phyloP scores from a whole-genome alignment of 495 filamentous ascomycete species.

The Durotheca rogersii region DNA sequence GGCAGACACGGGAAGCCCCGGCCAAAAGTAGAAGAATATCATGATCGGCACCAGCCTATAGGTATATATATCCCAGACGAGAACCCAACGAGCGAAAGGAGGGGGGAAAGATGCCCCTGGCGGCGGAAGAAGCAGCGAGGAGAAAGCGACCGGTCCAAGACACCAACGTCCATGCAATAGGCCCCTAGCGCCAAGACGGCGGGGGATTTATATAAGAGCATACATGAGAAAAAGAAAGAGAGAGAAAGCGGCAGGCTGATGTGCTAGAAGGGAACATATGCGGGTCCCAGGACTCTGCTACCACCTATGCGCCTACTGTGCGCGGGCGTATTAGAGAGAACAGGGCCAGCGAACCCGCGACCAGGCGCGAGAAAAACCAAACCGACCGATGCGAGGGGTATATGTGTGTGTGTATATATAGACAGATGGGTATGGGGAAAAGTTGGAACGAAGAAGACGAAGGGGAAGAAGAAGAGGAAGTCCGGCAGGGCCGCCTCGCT shows the following conservation, averaged over 20 bases:
- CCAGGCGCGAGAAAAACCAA: too few relatives aligned
- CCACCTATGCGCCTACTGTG: not conserved
- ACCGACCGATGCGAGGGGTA: too few relatives aligned
- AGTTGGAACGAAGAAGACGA: too few relatives aligned
- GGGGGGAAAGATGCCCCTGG: not conserved
- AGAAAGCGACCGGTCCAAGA: conserved; percentile 21
- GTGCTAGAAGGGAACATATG: not conserved
- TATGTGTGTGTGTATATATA: too few relatives aligned
- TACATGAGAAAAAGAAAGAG: not conserved
- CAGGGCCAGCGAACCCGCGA: not conserved
- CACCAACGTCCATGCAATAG: conserved; percentile 12
- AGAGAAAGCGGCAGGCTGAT: not conserved
- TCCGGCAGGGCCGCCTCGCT: not conserved
- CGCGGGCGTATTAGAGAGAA: too few relatives aligned
- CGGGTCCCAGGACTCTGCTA: not conserved
- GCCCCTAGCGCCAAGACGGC: conserved; percentile 1
- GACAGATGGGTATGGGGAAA: too few relatives aligned
- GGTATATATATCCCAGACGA: too few relatives aligned
- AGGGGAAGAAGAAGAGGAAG: too few relatives aligned
- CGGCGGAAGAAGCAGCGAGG: not conserved
- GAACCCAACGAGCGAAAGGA: not conserved
- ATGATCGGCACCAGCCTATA: too few relatives aligned
- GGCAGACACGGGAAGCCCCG: not conserved
- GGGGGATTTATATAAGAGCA: not conserved
- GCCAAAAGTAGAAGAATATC: too few relatives aligned